Percentiles rank a stretch among this genome's conserved stretches.
Evolutionary conservation across 331 rosid species (phyloP).

Genomic region (Rhamnella rubrinervis): DNA sequence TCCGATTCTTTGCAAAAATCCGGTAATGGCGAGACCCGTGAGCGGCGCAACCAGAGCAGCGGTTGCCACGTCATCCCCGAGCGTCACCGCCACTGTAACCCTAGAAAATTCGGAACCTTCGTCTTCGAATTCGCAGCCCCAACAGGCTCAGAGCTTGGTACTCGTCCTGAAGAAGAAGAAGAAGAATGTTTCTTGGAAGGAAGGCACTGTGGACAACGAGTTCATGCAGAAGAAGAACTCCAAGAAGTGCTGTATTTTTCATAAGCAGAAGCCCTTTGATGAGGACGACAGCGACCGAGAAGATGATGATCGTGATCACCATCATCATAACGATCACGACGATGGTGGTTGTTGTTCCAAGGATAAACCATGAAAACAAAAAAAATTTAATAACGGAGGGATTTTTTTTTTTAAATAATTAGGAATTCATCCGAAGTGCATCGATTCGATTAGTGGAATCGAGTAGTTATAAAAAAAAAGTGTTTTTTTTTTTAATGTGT

Average conservation of each 20-base stretch:
- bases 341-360: too few species aligned
- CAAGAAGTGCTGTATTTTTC: conserved; percentile 94
- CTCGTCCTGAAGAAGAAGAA: conserved; percentile 76
- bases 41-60: conserved; percentile 13
- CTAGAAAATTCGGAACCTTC: conserved; percentile 32
- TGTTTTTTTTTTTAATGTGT: too few species aligned
- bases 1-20: too few species aligned
- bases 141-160: conserved; percentile 53
- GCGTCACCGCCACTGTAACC: conserved; percentile 56
- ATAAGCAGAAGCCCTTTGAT: conserved; percentile 85
- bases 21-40: conserved; percentile 16
- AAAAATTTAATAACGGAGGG: too few species aligned
- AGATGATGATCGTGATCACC: conserved; percentile 19
- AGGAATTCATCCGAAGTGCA: too few species aligned
- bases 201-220: conserved; percentile 94
- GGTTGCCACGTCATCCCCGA: background rate
- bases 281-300: conserved; percentile 85
- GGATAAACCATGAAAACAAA: too few species aligned
- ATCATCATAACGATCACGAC: conserved; percentile 20
- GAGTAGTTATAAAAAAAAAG: too few species aligned
- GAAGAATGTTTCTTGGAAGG: conserved; percentile 88
- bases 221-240: conserved; percentile 95
- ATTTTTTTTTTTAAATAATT: too few species aligned
- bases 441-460: too few species aligned
- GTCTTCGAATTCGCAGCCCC: conserved; percentile 40